phyloP scores from a whole-genome alignment of 257 asterid species.

The Solanum medicagineum region DNA sequence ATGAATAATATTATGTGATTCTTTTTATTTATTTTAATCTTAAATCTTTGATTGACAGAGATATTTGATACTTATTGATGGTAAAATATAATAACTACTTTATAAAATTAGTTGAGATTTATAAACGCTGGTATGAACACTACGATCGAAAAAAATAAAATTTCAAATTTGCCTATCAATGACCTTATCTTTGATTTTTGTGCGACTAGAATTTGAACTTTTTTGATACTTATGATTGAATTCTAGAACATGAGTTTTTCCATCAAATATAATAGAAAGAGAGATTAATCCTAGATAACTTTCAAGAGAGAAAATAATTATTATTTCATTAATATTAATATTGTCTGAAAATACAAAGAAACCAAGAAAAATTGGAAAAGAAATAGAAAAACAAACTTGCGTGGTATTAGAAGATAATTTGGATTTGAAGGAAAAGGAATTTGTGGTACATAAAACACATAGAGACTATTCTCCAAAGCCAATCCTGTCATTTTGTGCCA shows the following conservation, averaged over 20 bases:
- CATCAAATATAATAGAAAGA: not conserved
- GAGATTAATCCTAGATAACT: not conserved
- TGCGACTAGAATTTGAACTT: not conserved
- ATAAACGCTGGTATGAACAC: too few species aligned
- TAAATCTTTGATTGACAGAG: too few species aligned
- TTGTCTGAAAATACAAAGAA: not conserved
- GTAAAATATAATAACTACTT: too few species aligned
- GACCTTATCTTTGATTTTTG: not conserved
- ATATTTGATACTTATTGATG: too few species aligned
- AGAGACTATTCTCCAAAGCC: not conserved
- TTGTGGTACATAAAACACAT: constrained; percentile 12
- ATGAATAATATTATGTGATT: too few species aligned
- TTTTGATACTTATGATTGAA: not conserved
- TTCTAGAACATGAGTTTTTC: not conserved
- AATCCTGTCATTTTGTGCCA: constrained; percentile 17
- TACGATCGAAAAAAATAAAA: not conserved
- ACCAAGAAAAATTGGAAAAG: not conserved
- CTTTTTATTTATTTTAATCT: too few species aligned
- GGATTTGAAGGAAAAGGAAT: not conserved
- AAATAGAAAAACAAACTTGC: not conserved
- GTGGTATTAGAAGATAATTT: not conserved
- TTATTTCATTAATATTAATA: not conserved
- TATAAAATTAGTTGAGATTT: too few species aligned
- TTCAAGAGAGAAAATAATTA: too few species aligned
- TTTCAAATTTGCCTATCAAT: not conserved